Evolutionary conservation across 495 filamentous ascomycete species (phyloP).

Genomic region (Annulohypoxylon moriforme): DNA sequence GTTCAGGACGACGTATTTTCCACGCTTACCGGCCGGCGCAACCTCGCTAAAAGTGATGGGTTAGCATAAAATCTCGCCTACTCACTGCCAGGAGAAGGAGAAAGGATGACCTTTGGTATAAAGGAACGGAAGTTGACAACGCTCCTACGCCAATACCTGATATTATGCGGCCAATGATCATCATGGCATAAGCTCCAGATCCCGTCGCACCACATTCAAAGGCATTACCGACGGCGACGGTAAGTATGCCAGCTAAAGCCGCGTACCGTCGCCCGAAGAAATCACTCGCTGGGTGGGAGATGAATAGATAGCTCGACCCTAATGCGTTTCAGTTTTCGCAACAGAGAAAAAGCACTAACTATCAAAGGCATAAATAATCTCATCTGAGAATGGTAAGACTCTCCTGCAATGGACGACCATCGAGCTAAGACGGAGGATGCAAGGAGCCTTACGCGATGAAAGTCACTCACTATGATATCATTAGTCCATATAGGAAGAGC

Average conservation of each 20-base stretch:
- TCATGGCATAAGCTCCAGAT: conserved; percentile 58
- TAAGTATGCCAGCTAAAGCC: conserved; percentile 57
- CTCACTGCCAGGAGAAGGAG: neutral
- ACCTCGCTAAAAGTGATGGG: conserved; percentile 57
- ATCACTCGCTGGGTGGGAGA: conserved; percentile 62
- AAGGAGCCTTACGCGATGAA: neutral
- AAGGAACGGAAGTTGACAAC: conserved; percentile 65
- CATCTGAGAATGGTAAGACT: neutral
- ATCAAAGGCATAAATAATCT: neutral
- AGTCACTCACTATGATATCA: conserved; percentile 18
- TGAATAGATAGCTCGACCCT: conserved; percentile 62
- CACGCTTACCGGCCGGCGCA: conserved; percentile 62
- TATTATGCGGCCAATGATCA: conserved; percentile 64
- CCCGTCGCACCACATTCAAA: conserved; percentile 58
- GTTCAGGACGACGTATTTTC: conserved; percentile 67
- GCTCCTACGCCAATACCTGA: conserved; percentile 63
- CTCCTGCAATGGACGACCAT: neutral
- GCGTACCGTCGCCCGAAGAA: conserved; percentile 62
- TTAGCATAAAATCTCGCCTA: neutral
- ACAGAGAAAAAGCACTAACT: neutral
- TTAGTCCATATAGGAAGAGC: neutral
- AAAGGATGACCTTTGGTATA: conserved; percentile 63
- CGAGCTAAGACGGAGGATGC: neutral
- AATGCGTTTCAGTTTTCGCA: neutral
- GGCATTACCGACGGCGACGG: conserved; percentile 59